Conservation (phyloP, 371 early-diverging fungal genomes). For the Mortierella sp. region DNA sequence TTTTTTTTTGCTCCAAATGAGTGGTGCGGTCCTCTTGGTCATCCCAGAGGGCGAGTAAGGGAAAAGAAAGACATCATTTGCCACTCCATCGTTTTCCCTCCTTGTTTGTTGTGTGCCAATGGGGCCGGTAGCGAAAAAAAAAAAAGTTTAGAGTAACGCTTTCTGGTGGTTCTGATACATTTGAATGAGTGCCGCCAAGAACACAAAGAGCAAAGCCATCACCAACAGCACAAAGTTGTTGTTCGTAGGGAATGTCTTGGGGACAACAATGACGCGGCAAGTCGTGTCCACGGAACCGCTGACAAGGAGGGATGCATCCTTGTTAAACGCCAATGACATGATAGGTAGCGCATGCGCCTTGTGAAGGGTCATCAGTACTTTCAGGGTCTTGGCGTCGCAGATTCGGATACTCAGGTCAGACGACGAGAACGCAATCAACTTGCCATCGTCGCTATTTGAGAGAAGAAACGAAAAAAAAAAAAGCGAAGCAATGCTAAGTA, state of each 20-base stretch:
- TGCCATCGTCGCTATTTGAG: conserved; percentile 61
- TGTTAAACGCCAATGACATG: conserved; percentile 71
- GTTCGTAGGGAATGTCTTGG: conserved; percentile 61
- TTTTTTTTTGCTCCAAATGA: conserved; percentile 4
- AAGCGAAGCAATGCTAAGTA: conserved; percentile 13
- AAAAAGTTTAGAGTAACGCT: too few relatives aligned
- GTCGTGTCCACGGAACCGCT: conserved; percentile 78
- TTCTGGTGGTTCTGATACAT: too few relatives aligned
- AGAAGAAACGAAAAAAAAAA: conserved; percentile 2
- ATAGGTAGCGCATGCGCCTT: conserved; percentile 74
- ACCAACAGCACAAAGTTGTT: conserved; percentile 52
- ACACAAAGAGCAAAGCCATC: conserved; percentile 42
- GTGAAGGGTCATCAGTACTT: conserved; percentile 62
- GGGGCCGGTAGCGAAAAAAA: too few relatives aligned
- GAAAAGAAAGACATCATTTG: too few relatives aligned
- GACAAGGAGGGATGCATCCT: conserved; percentile 62
- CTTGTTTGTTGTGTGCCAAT: too few relatives aligned
- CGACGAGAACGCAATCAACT: conserved; percentile 66
- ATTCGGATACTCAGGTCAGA: conserved; percentile 65
- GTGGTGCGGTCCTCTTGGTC: background rate
- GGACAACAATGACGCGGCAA: conserved; percentile 66
- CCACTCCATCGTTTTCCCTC: too few relatives aligned
- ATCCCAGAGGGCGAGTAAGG: too few relatives aligned
- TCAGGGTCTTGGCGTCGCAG: conserved; percentile 62
- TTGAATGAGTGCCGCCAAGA: conserved; percentile 45